phyloP scores from a whole-genome alignment of 768 basidiomycete genomes.

The Tylopilus subfusipes region DNA sequence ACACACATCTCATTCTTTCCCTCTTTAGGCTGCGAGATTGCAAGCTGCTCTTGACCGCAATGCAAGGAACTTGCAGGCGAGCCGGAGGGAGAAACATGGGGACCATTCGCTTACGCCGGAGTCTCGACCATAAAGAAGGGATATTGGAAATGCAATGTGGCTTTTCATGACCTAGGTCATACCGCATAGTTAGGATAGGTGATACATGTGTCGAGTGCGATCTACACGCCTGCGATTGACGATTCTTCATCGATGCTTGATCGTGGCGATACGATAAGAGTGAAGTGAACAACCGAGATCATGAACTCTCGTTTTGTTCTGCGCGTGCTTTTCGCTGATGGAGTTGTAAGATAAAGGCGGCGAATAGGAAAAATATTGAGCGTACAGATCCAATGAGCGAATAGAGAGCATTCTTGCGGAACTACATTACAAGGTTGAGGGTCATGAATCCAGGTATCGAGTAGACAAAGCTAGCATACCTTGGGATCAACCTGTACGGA shows the following conservation, averaged over 20 bases:
- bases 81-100: slow-evolving; percentile 22
- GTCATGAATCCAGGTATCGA: background rate
- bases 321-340: slow-evolving; percentile 62
- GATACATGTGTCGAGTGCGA: slow-evolving; percentile 21
- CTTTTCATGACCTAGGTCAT: slow-evolving; percentile 15
- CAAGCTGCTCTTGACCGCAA: slow-evolving; percentile 58
- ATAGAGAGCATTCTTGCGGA: slow-evolving; percentile 77
- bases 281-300: slow-evolving; percentile 5
- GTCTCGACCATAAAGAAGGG: slow-evolving; percentile 4
- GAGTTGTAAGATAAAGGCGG: background rate
- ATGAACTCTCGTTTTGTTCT: slow-evolving; percentile 53
- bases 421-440: slow-evolving; percentile 41
- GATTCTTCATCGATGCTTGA: slow-evolving; percentile 3
- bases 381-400: slow-evolving; percentile 75
- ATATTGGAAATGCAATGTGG: slow-evolving; percentile 6
- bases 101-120: slow-evolving; percentile 22
- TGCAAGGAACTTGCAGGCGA: slow-evolving; percentile 30
- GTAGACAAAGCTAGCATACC: slow-evolving; percentile 39
- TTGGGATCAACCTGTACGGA: slow-evolving; percentile 69
- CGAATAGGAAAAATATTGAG: slow-evolving; percentile 2
- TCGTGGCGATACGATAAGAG: background rate
- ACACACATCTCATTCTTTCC: background rate
- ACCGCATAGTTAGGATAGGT: slow-evolving; percentile 19
- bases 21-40: slow-evolving; percentile 61
- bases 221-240: slow-evolving; percentile 2